Evolutionary conservation across 306 rosid species (phyloP).

Genomic region (Hippophae tibetana): DNA sequence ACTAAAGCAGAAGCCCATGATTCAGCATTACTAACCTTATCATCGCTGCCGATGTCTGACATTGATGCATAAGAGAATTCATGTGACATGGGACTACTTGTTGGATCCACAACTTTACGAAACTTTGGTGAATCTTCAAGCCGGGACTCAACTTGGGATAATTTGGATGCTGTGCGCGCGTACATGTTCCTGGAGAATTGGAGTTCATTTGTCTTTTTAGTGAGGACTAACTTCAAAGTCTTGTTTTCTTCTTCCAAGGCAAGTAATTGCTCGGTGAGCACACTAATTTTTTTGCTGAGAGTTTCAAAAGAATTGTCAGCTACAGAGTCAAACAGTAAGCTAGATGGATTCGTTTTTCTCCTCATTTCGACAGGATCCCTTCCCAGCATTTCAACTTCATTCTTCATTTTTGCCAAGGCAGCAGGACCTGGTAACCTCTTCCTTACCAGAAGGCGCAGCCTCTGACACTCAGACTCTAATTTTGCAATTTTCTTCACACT

Average conservation of each 20-base stretch:
- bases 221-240: conserved; percentile 52
- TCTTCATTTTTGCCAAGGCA: conserved; percentile 74
- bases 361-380: conserved; percentile 45
- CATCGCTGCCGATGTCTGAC: conserved; percentile 75
- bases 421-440: conserved; percentile 93
- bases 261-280: conserved; percentile 44
- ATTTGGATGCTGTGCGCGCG: conserved; percentile 48
- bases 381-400: conserved; percentile 74
- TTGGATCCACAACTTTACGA: conserved; percentile 28
- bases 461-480: conserved; percentile 90
- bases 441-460: conserved; percentile 67
- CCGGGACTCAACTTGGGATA: conserved; percentile 39
- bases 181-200: conserved; percentile 63
- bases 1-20: conserved; percentile 74
- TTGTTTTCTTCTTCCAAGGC: conserved; percentile 71
- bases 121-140: conserved; percentile 39
- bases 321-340: conserved; percentile 35
- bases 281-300: conserved; percentile 29
- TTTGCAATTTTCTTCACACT: conserved; percentile 61
- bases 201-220: conserved; percentile 55
- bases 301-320: conserved; percentile 44
- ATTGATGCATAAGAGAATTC: conserved; percentile 48
- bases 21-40: conserved; percentile 68
- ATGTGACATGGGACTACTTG: conserved; percentile 25
- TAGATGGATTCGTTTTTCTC: conserved; percentile 36